A percentile compares a stretch with the other conserved stretches of the same genome.
These are phyloP conservation scores for Pyrenophora graminea DNA, from an alignment of 2,329 filamentous ascomycete genomes.

Conservation along the genomic window DNA sequence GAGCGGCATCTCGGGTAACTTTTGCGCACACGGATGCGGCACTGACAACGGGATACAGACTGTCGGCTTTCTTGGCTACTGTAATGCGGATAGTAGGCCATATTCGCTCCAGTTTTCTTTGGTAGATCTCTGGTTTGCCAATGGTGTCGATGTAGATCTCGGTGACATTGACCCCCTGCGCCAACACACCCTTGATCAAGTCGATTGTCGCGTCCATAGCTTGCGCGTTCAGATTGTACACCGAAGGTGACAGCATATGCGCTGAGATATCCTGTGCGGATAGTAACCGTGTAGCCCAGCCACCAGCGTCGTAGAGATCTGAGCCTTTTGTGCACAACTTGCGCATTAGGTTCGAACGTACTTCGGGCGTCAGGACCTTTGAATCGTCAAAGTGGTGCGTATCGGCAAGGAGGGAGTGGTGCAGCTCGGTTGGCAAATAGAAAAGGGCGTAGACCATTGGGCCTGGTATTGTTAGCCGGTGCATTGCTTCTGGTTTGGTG, in stretches of 20 bases:
- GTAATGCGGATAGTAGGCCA: slow-evolving; percentile 70
- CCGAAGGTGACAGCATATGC: slow-evolving; percentile 69
- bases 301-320: slow-evolving; percentile 67
- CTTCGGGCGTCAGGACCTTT: slow-evolving; percentile 82
- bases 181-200: slow-evolving; percentile 77
- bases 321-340: slow-evolving; percentile 69
- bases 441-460: slow-evolving; percentile 73
- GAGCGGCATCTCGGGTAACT: slow-evolving; percentile 87
- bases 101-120: slow-evolving; percentile 78
- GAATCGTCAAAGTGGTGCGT: slow-evolving; percentile 92
- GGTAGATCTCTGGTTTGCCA: slow-evolving; percentile 79
- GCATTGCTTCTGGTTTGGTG: slow-evolving; percentile 36
- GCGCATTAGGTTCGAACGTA: slow-evolving; percentile 73
- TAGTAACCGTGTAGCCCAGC: slow-evolving; percentile 81
- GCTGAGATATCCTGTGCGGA: slow-evolving; percentile 83
- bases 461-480: slow-evolving; percentile 51
- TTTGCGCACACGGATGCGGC: slow-evolving; percentile 95
- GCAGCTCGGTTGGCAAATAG: slow-evolving; percentile 68
- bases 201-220: slow-evolving; percentile 89
- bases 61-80: slow-evolving; percentile 77
- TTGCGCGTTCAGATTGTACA: slow-evolving; percentile 94
- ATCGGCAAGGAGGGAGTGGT: slow-evolving; percentile 73
- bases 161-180: slow-evolving; percentile 75
- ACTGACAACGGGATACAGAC: slow-evolving; percentile 87
- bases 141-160: slow-evolving; percentile 97